A percentile compares a stretch with the other conserved stretches of the same genome.
Conservation (phyloP, 2,329 filamentous ascomycete species). For the Juglanconis sp. region DNA sequence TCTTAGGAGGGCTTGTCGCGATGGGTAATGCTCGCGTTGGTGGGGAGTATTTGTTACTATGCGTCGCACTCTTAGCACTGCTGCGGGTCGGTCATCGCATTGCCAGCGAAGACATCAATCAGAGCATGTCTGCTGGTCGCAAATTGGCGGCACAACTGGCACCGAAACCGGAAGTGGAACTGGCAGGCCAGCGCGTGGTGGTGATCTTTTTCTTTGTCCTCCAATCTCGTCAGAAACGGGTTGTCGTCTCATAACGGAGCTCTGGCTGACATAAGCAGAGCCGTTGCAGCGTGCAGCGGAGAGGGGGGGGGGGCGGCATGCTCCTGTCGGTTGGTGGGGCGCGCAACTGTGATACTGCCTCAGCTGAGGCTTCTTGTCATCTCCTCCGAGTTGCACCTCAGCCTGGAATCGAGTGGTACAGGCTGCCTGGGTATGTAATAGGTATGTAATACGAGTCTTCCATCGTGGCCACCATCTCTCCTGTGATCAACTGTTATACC, state of each 20-base stretch:
- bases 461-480: not conserved
- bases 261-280: slow-evolving; percentile 4
- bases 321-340: no score
- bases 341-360: no score
- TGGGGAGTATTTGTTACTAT: not conserved
- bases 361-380: no score
- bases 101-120: not conserved
- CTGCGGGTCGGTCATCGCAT: not conserved
- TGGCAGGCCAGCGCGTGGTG: no score
- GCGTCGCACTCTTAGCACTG: not conserved
- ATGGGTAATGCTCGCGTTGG: not conserved
- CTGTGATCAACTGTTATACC: not conserved
- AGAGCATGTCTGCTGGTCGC: not conserved
- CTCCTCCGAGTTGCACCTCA: no score
- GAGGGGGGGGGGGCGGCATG: no score
- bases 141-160: not conserved
- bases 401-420: no score
- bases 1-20: slow-evolving; percentile 17
- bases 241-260: not conserved
- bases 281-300: not conserved
- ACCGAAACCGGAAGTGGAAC: not conserved
- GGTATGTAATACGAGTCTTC: not conserved
- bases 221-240: not conserved
- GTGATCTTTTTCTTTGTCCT: not conserved
- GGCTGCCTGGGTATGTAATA: no score